phyloP scores from a whole-genome alignment of 371 early-diverging fungal genomes.

The Chytridium lagenaria region DNA sequence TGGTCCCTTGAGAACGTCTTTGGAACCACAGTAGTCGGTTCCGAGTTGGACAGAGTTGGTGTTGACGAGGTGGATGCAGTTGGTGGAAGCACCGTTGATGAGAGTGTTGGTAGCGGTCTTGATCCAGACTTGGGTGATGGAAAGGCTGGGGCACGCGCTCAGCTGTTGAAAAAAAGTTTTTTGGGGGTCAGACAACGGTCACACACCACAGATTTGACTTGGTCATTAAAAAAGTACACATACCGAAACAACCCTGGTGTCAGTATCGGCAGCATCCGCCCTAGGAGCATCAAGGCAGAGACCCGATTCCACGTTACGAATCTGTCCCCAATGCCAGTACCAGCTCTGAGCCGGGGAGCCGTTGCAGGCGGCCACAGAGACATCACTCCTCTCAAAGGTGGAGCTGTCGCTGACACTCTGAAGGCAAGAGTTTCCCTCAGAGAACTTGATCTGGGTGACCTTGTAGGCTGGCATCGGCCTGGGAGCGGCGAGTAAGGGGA shows the following conservation, averaged over 20 bases:
- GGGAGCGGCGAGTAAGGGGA: no score
- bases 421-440: no score
- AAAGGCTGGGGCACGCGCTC: background rate
- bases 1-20: background rate
- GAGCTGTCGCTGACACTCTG: no score
- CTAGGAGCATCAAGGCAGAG: constrained; percentile 18
- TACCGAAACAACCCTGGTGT: background rate
- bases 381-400: background rate
- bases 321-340: constrained; percentile 14
- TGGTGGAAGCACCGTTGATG: background rate
- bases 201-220: background rate
- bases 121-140: constrained; percentile 6
- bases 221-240: background rate
- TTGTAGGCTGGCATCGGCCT: no score
- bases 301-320: constrained; percentile 15
- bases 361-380: constrained; percentile 15
- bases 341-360: constrained; percentile 5
- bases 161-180: background rate
- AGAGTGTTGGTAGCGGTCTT: constrained; percentile 15
- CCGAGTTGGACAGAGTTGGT: background rate
- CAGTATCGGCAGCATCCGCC: background rate
- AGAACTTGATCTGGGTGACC: no score
- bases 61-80: constrained; percentile 20
- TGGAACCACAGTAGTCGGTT: background rate
- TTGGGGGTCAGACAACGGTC: background rate